Conservation (phyloP, 2,329 filamentous ascomycete genomes). For the Microsporum audouinii region DNA sequence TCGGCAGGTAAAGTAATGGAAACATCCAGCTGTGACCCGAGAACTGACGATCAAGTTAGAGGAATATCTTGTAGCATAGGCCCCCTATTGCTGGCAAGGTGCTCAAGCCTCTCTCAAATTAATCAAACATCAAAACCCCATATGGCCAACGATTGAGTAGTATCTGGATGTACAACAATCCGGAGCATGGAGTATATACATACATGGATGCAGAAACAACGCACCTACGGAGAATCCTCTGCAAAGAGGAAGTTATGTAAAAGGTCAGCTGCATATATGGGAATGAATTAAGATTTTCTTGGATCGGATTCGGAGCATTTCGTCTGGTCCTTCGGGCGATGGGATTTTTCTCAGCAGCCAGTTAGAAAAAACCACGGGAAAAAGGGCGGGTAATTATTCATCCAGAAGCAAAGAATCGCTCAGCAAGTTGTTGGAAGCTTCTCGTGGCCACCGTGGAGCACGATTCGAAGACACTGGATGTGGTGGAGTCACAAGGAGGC, state of each 20-base stretch:
- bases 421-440: not conserved
- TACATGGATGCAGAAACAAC: not conserved
- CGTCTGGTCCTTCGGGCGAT: not conserved
- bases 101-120: not conserved
- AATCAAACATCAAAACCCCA: not conserved
- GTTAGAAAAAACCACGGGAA: not conserved
- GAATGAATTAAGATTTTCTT: not conserved
- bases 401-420: not conserved
- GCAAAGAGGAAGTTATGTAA: not conserved
- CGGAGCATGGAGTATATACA: not conserved
- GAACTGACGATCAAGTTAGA: not conserved
- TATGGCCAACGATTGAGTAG: not conserved
- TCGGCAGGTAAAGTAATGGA: not conserved
- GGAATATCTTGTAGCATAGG: not conserved
- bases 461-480: not conserved
- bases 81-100: not conserved
- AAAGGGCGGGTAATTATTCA: not conserved
- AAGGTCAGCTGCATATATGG: conserved; percentile 1
- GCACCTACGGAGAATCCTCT: not conserved
- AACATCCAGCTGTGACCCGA: not conserved
- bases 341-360: not conserved
- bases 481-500: conserved; percentile 2
- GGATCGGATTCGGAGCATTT: not conserved
- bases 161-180: not conserved
- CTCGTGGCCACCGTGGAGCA: conserved; percentile 1